A percentile compares a stretch with the other conserved stretches of the same genome.
These are phyloP conservation scores for Akanthomyces lecanii DNA, from an alignment of 2,329 filamentous ascomycete species.

Conservation along the genomic window DNA sequence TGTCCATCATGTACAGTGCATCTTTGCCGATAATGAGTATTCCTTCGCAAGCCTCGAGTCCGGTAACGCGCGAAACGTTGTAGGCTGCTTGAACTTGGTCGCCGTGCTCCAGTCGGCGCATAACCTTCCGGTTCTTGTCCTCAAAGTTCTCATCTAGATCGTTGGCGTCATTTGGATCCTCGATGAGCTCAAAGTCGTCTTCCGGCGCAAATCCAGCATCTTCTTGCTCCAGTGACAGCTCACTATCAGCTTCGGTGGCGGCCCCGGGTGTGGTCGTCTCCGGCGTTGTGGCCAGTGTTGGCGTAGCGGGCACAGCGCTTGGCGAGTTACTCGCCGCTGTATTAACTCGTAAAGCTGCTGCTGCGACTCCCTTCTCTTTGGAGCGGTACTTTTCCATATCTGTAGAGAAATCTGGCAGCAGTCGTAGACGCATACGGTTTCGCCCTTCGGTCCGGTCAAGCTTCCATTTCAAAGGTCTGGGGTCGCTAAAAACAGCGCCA, in stretches of 20 bases:
- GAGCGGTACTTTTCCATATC: slow-evolving; percentile 75
- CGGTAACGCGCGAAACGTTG: slow-evolving; percentile 92
- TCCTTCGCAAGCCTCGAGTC: slow-evolving; percentile 88
- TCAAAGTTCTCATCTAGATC: slow-evolving; percentile 76
- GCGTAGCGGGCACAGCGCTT: slow-evolving; percentile 1
- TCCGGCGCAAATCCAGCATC: slow-evolving; percentile 50
- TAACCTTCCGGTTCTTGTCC: slow-evolving; percentile 97
- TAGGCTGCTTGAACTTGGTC: slow-evolving; percentile 91
- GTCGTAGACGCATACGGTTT: slow-evolving; percentile 86
- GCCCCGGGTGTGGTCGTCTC: background rate
- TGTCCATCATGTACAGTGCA: slow-evolving; percentile 89
- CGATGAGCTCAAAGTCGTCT: slow-evolving; percentile 93
- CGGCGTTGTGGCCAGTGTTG: slow-evolving; percentile 7
- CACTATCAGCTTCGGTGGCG: background rate
- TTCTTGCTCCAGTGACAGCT: slow-evolving; percentile 21
- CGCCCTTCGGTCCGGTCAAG: slow-evolving; percentile 93
- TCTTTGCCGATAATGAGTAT: slow-evolving; percentile 91
- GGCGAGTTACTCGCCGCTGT: slow-evolving; percentile 21
- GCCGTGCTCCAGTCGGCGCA: slow-evolving; percentile 85
- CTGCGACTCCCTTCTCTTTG: slow-evolving; percentile 62
- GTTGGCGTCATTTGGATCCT: slow-evolving; percentile 81
- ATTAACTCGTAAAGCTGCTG: slow-evolving; percentile 35
- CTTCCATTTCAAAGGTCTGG: slow-evolving; percentile 71
- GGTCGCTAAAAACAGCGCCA: slow-evolving; percentile 72
- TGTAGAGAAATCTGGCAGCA: slow-evolving; percentile 71